These are phyloP conservation scores for Takashimella tepidaria DNA, from an alignment of 1,284 basidiomycete genomes.

Conservation along the genomic window DNA sequence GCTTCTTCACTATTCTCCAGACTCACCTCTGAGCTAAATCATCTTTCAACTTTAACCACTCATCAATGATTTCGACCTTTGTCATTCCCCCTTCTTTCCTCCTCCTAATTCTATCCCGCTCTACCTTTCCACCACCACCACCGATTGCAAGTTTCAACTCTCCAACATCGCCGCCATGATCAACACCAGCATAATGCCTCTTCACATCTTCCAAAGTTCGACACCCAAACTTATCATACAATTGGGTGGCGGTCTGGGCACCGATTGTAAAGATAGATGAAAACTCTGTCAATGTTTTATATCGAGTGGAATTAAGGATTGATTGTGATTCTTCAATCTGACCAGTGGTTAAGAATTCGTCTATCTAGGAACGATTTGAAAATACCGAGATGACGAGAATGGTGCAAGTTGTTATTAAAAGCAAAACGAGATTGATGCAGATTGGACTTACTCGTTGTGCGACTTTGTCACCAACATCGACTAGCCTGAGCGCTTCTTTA, in stretches of 20 bases:
- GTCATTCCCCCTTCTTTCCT: constrained; percentile 41
- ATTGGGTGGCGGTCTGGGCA: constrained; percentile 33
- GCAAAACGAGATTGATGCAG: neutral
- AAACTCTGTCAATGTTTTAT: constrained; percentile 32
- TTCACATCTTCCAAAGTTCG: constrained; percentile 39
- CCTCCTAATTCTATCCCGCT: constrained; percentile 27
- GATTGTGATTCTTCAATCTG: constrained; percentile 31
- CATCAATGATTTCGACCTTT: constrained; percentile 41
- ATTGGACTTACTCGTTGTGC: constrained; percentile 31
- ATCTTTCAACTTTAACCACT: constrained; percentile 40
- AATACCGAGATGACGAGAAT: neutral
- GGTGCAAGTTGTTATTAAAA: neutral
- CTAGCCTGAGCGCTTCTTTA: constrained; percentile 37
- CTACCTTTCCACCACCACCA: constrained; percentile 22
- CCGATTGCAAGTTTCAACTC: constrained; percentile 18
- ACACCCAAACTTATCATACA: constrained; percentile 40
- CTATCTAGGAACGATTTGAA: constrained; percentile 43
- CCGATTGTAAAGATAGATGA: constrained; percentile 45
- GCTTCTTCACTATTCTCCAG: too few relatives aligned
- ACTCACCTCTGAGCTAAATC: constrained; percentile 40
- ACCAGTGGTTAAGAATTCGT: constrained; percentile 43
- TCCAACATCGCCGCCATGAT: constrained; percentile 19
- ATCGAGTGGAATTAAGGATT: constrained; percentile 34
- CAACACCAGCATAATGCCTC: constrained; percentile 26
- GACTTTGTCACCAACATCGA: constrained; percentile 45